These are phyloP conservation scores for Periconia macrospinosa DNA, from an alignment of 2,329 filamentous ascomycete species.

Conservation along the genomic window DNA sequence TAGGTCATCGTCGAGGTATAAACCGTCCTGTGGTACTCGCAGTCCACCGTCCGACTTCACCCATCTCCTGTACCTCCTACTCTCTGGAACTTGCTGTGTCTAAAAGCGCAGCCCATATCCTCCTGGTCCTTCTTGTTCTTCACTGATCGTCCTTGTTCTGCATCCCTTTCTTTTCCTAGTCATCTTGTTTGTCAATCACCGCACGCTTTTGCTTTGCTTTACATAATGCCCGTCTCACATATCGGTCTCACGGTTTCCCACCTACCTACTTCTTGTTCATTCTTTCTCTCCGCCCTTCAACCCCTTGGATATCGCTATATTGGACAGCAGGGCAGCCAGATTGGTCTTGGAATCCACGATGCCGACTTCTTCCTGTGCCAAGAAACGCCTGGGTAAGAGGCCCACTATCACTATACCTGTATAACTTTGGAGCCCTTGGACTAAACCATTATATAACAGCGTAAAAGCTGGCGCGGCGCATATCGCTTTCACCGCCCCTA, in stretches of 20 bases:
- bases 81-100: constrained; percentile 15
- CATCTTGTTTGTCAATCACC: constrained; percentile 6
- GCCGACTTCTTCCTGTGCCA: constrained; percentile 68
- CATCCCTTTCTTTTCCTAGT: constrained; percentile 17
- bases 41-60: constrained; percentile 13
- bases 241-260: constrained; percentile 72
- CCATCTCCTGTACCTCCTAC: constrained; percentile 13
- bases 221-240: constrained; percentile 62
- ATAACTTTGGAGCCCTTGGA: constrained; percentile 18
- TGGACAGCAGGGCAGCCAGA: constrained; percentile 61
- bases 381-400: constrained; percentile 59
- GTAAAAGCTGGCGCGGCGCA: constrained; percentile 59
- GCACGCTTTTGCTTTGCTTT: constrained; percentile 16
- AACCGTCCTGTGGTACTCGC: constrained; percentile 29
- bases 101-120: constrained; percentile 4
- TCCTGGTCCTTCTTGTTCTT: constrained; percentile 7
- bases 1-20: constrained; percentile 32
- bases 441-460: constrained; percentile 32
- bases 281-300: constrained; percentile 78
- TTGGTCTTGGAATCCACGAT: constrained; percentile 62
- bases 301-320: constrained; percentile 76
- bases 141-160: constrained; percentile 6
- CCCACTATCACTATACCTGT: constrained; percentile 4
- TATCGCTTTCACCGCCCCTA: constrained; percentile 70
- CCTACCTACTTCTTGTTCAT: constrained; percentile 77